Evolutionary conservation across 768 basidiomycete genomes (phyloP).

Genomic region (Hygrophorus pudorinus): DNA sequence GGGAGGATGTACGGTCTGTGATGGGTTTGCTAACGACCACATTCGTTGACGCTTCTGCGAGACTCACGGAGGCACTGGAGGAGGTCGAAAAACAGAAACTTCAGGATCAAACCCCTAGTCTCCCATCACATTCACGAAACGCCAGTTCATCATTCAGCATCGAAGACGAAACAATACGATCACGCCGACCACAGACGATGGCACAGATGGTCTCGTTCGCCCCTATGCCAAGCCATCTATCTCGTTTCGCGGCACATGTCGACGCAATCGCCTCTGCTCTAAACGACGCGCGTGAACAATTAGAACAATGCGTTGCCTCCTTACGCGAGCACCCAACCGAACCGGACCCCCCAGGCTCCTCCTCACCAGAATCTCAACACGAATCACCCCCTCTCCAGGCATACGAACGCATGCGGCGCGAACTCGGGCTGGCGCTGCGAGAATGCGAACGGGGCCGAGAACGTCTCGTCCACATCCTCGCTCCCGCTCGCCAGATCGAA

Average conservation of each 20-base stretch:
- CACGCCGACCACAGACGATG: slow-evolving; percentile 12
- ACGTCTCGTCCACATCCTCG: slow-evolving; percentile 46
- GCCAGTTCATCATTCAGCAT: slow-evolving; percentile 3
- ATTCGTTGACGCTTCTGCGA: slow-evolving; percentile 52
- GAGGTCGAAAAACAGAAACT: slow-evolving; percentile 44
- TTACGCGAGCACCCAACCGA: slow-evolving; percentile 33
- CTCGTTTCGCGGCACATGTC: slow-evolving; percentile 65
- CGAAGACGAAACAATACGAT: slow-evolving; percentile 6
- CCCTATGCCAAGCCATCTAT: slow-evolving; percentile 59
- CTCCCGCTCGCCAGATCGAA: slow-evolving; percentile 31
- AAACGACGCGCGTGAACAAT: slow-evolving; percentile 58
- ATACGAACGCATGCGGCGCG: slow-evolving; percentile 66
- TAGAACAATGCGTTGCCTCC: slow-evolving; percentile 51
- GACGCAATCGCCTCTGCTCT: slow-evolving; percentile 60
- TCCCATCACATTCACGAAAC: neutral
- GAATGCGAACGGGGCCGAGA: slow-evolving; percentile 78
- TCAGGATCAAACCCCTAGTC: slow-evolving; percentile 39
- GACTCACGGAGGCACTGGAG: slow-evolving; percentile 55
- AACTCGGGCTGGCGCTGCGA: slow-evolving; percentile 67
- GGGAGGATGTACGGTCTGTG: slow-evolving; percentile 76
- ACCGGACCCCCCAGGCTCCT: slow-evolving; percentile 11
- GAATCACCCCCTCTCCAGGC: slow-evolving; percentile 50
- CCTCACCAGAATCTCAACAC: slow-evolving; percentile 7
- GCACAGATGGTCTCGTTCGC: slow-evolving; percentile 31
- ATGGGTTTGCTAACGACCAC: slow-evolving; percentile 61